Evolutionary conservation across 352 stramenopile genomes (phyloP), one percentile per base, ranked within the genome.

Genomic region (Achlya hypogyna): DNA sequence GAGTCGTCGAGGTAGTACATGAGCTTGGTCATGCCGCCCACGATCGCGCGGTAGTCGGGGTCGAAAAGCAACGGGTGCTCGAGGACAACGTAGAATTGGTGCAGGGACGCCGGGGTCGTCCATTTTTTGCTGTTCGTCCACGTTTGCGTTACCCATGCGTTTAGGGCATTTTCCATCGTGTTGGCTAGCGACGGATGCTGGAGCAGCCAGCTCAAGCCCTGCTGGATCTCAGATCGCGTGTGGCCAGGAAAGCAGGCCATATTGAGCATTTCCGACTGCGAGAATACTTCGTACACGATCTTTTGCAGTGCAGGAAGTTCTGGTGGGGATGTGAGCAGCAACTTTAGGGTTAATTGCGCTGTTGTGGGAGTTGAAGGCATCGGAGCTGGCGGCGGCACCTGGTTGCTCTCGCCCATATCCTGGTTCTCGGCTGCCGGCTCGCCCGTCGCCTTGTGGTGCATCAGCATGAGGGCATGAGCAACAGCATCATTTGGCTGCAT

Each of bases 101-200:
- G 80, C 38, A 92, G 49, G 14, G 75, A 45, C 20, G 23, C 40
- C 0, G 75, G 72, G 8, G 60, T 70, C 10, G 78, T 76, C 83
- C 83, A 91, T 18, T 77, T 89, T 42, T 82, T 88, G 62, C 79
- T 88, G 20, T 85, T 69, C 52, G 89, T 88, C 83, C 83, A 91
- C 14, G 83, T 78, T 69, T 89, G 81, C 14, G 69, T 87, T 34
- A 89, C 81, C 49, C 89, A 62, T 47, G 72, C 84, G 51, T 86
- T 77, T 23, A 91, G 71, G 18, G 81, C 83, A 53, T 91, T 91
- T 1, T 75, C 70, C 65, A 87, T 83, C 29, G 81, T 91, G 53
- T 89, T 91, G 1, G 47, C 32, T 6, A 58, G 42, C 22, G 51
- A 32, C 9, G 60, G 23, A 23, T 67, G n/a, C 23, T 22, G 22